A percentile compares a stretch with the other conserved stretches of the same genome.
These are phyloP conservation scores for Torulaspora delbrueckii DNA, from an alignment of 805 yeast species.

Conservation along the genomic window DNA sequence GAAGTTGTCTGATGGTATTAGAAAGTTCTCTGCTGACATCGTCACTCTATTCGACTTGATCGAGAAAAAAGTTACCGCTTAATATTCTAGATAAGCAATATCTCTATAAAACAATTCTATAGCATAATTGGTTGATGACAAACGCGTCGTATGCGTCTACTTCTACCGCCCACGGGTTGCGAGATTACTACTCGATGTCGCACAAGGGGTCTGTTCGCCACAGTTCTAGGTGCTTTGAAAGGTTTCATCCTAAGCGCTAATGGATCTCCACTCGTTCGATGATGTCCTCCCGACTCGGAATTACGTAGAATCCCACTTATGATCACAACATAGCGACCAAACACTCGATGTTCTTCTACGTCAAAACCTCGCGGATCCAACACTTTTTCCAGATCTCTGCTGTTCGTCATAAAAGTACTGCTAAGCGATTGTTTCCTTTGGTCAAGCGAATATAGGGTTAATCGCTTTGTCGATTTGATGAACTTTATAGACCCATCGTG, in stretches of 20 bases:
- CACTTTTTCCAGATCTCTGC: slow-evolving; percentile 18
- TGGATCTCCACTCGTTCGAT: slow-evolving; percentile 2
- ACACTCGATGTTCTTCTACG: slow-evolving; percentile 27
- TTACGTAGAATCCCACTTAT: slow-evolving; percentile 19
- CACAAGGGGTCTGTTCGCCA: slow-evolving; percentile 14
- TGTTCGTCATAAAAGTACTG: slow-evolving; percentile 26
- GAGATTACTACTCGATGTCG: slow-evolving; percentile 4
- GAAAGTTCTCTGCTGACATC: slow-evolving; percentile 93
- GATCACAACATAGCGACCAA: slow-evolving; percentile 25
- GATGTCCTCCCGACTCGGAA: slow-evolving; percentile 5
- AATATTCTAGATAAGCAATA: slow-evolving; percentile 10
- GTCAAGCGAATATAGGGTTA: slow-evolving; percentile 23
- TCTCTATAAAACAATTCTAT: slow-evolving; percentile 4
- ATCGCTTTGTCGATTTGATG: slow-evolving; percentile 19
- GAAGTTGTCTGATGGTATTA: slow-evolving; percentile 96
- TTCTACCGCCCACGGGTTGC: neutral
- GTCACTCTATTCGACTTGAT: slow-evolving; percentile 66
- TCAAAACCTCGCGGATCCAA: slow-evolving; percentile 25
- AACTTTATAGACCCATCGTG: slow-evolving; percentile 33
- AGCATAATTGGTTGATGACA: slow-evolving; percentile 12
- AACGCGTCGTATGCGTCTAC: slow-evolving; percentile 13
- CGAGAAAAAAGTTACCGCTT: slow-evolving; percentile 51
- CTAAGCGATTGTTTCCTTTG: slow-evolving; percentile 21
- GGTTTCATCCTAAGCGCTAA: slow-evolving; percentile 30
- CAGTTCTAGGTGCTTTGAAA: slow-evolving; percentile 28